A percentile compares a stretch with the other conserved stretches of the same genome.
phyloP scores from a whole-genome alignment of 192 early-diverging fungal genomes.

The Endogone sp. region DNA sequence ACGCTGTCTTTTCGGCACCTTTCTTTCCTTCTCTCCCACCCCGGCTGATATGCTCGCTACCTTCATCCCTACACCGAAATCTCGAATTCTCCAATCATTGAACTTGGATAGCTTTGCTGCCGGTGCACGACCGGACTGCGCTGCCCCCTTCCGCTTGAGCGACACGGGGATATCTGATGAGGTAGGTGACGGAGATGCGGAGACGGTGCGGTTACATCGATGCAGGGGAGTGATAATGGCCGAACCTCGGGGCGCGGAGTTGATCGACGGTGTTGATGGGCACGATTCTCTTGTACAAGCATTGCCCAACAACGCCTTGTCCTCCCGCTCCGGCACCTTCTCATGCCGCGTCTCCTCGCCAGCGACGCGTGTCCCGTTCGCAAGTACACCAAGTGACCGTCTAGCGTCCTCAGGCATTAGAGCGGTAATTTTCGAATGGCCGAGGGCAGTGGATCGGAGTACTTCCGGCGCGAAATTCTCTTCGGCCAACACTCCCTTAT shows the following conservation, averaged over 20 bases:
- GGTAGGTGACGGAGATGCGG: no score
- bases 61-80: background rate
- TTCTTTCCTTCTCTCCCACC: background rate
- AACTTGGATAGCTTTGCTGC: no score
- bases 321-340: background rate
- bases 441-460: background rate
- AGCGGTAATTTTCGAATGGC: background rate
- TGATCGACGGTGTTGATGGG: no score
- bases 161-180: no score
- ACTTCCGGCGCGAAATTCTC: background rate
- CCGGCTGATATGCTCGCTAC: no score
- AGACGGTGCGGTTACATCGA: no score
- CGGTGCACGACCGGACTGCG: no score
- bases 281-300: no score
- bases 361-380: background rate
- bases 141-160: no score
- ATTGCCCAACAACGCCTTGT: background rate
- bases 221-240: no score
- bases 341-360: background rate
- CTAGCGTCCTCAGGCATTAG: background rate
- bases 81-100: background rate
- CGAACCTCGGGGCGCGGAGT: no score
- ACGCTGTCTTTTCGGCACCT: background rate
- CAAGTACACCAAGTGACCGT: background rate
- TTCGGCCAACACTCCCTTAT: background rate